phyloP scores from a whole-genome alignment of 495 filamentous ascomycete genomes.

The Amniculicola lignicola region DNA sequence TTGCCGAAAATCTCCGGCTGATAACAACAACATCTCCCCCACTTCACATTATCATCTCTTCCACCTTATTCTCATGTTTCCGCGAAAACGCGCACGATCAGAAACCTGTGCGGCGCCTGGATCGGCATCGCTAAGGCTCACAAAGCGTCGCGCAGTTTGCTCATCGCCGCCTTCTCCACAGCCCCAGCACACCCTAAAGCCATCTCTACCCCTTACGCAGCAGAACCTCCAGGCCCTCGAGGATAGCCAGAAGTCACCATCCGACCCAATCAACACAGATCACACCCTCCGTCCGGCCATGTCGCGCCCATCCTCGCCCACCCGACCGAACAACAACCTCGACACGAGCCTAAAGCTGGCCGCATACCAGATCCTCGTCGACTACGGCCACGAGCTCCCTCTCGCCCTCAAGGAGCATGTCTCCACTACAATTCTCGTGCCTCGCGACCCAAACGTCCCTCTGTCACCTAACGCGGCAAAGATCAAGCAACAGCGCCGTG shows the following conservation, averaged over 20 bases:
- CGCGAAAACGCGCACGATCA: not conserved
- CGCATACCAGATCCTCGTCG: too few relatives aligned
- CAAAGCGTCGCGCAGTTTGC: constrained; percentile 1
- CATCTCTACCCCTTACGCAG: constrained; percentile 1
- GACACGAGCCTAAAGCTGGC: not conserved
- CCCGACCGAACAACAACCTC: constrained; percentile 3
- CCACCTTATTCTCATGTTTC: not conserved
- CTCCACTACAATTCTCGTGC: too few relatives aligned
- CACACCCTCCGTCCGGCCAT: not conserved
- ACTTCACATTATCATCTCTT: not conserved
- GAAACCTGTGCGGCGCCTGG: not conserved
- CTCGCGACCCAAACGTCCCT: too few relatives aligned
- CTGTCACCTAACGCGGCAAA: too few relatives aligned
- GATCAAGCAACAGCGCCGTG: not conserved
- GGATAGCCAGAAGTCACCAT: not conserved
- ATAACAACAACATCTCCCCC: too few relatives aligned
- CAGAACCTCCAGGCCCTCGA: not conserved
- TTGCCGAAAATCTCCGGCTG: too few relatives aligned
- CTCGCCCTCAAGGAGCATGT: too few relatives aligned
- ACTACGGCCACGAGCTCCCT: too few relatives aligned
- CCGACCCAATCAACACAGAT: not conserved
- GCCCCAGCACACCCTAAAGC: not conserved
- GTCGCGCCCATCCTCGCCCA: not conserved
- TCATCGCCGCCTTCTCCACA: not conserved
- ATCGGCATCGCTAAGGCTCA: not conserved